A percentile compares a stretch with the other conserved stretches of the same genome.
Evolutionary conservation across 2,329 filamentous ascomycete species (phyloP).

Genomic region (Aspergillus fijiensis): DNA sequence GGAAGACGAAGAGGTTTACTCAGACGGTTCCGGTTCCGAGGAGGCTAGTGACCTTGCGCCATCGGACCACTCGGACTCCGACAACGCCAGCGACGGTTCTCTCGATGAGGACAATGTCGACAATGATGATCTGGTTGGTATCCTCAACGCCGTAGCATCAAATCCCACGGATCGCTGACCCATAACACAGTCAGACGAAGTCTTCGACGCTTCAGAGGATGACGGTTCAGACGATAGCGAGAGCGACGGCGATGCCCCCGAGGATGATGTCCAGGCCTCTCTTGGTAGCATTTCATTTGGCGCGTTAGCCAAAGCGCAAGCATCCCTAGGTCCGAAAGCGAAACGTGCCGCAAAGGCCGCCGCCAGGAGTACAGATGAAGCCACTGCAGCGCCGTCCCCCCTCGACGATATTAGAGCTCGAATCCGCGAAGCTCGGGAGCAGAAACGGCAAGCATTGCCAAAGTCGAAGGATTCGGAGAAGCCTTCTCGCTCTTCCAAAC

Average conservation of each 20-base stretch:
- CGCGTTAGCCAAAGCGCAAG: constrained; percentile 83
- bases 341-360: constrained; percentile 27
- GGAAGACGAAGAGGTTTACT: constrained; percentile 44
- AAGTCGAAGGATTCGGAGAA: constrained; percentile 24
- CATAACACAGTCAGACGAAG: constrained; percentile 18
- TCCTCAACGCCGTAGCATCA: neutral
- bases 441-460: constrained; percentile 37
- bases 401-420: constrained; percentile 41
- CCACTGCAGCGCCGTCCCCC: constrained; percentile 26
- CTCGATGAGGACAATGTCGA: constrained; percentile 13
- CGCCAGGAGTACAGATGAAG: constrained; percentile 13
- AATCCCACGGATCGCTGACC: neutral
- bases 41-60: constrained; percentile 18
- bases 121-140: constrained; percentile 12
- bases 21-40: constrained; percentile 28
- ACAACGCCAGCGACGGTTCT: constrained; percentile 13
- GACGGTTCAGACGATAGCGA: constrained; percentile 42
- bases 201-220: constrained; percentile 34
- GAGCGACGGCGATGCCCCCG: constrained; percentile 33
- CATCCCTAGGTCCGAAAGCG: constrained; percentile 55
- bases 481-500: constrained; percentile 67
- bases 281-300: constrained; percentile 76
- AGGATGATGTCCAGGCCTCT: constrained; percentile 39
- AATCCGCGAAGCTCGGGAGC: constrained; percentile 45
- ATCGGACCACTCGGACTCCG: constrained; percentile 18